These are phyloP conservation scores for Suillus subaureus DNA, from an alignment of 768 basidiomycete genomes.

Conservation along the genomic window DNA sequence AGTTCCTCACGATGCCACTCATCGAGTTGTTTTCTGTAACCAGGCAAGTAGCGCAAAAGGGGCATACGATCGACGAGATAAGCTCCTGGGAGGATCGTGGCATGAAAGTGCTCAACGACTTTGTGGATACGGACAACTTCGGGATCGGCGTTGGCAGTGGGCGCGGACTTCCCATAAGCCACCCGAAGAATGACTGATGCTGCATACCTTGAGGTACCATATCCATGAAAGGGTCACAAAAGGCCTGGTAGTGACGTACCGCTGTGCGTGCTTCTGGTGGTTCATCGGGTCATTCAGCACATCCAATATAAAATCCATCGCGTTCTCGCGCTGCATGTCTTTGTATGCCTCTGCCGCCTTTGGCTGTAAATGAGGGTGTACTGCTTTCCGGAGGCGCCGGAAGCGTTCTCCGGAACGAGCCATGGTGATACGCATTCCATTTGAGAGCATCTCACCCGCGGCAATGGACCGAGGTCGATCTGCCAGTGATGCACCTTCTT, in stretches of 20 bases:
- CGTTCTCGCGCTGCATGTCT: too few relatives aligned
- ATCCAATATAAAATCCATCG: too few relatives aligned
- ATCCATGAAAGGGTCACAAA: not conserved
- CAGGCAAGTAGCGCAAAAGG: conserved; percentile 48
- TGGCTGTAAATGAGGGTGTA: too few relatives aligned
- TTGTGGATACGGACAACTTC: not conserved
- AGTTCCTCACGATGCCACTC: conserved; percentile 55
- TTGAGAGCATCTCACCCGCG: too few relatives aligned
- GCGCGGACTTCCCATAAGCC: conserved; percentile 24
- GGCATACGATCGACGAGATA: not conserved
- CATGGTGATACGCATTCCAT: too few relatives aligned
- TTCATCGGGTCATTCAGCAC: too few relatives aligned
- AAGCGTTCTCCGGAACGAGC: too few relatives aligned
- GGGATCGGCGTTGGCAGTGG: not conserved
- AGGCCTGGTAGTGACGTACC: conserved; percentile 13
- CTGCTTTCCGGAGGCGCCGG: too few relatives aligned
- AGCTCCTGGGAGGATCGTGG: not conserved
- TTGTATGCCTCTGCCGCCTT: too few relatives aligned
- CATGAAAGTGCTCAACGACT: not conserved
- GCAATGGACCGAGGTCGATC: too few relatives aligned
- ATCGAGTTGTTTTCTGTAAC: conserved; percentile 53
- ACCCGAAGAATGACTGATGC: conserved; percentile 23
- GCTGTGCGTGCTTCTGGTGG: conserved; percentile 11
- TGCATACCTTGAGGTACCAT: conserved; percentile 19
- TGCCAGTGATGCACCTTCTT: too few relatives aligned